Base-by-base conservation (phyloP, 768 basidiomycete species). In the Leucocoprinus leucothites region DNA sequence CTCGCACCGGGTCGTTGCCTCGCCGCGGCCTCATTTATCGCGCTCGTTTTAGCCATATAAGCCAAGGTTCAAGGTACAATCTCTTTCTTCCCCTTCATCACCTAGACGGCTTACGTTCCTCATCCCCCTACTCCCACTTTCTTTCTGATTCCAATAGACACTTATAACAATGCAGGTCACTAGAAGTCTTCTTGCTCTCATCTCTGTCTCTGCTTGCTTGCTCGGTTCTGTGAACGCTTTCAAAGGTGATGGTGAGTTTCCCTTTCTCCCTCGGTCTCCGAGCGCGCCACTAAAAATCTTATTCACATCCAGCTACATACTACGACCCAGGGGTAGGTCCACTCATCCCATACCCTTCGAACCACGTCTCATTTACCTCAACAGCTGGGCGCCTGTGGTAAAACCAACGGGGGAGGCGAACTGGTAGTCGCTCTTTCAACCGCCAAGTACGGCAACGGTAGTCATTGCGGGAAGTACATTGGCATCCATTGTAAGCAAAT, bases 341-440 rank as follows among this genome's bases (percentile, higher is more conserved):
- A 7, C 8, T 34, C 9, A 19, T 11, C 9, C 31, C 31, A 14
- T 31, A 19, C 25, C 2, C 11, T 21, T 13, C 3, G n/a, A 9
- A 25, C 13, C 18, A 4, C 2, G 26, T 44, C 4, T 19, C 42
- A 24, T 41, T 24, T 9, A n/a, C 26, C 14, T 25, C n/a, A 34
- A 18, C 19, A 52, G 51, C 75, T 86, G 34, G 84, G 83, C 48
- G 77, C 86, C 8, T 87, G 86, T 65, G 86, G 85, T 42, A 75
- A 77, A 59, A 73, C 69, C 43, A 86, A 84, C 71, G 68, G 57
- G 0, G 78, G 80, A 60, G 56, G 56, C 6, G 76, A 87, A 48
- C 62, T 67, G 62, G 82, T 87, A 59, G 82, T 71, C 51, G 86
- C 86, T 6, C 81, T 82, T 36, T 82, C 85, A 11, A 61, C 74